phyloP scores from a whole-genome alignment of 345 rosid species.

The Conringia planisiliqua region DNA sequence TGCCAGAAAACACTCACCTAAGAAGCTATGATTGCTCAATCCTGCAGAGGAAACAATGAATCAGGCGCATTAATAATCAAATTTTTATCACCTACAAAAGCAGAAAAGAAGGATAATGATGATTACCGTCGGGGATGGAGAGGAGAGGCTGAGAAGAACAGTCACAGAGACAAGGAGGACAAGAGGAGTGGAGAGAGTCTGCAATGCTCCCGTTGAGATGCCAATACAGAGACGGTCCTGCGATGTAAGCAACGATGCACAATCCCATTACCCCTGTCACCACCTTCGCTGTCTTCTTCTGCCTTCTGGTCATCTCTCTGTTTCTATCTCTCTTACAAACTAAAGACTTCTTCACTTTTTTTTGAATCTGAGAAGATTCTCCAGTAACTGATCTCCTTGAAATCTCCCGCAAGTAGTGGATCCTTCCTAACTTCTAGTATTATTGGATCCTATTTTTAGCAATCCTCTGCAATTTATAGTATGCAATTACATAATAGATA shows the following conservation, averaged over 20 bases:
- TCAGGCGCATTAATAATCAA: neutral
- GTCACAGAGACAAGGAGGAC: slow-evolving; percentile 57
- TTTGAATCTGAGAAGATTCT: slow-evolving; percentile 24
- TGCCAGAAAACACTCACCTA: slow-evolving; percentile 40
- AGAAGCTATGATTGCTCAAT: slow-evolving; percentile 45
- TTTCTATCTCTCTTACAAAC: slow-evolving; percentile 17
- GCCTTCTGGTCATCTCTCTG: slow-evolving; percentile 37
- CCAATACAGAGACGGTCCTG: slow-evolving; percentile 59
- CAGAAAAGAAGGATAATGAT: neutral
- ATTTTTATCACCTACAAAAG: neutral
- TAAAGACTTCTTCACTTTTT: slow-evolving; percentile 5
- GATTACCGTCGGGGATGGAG: slow-evolving; percentile 45
- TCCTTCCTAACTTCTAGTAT: slow-evolving; percentile 3
- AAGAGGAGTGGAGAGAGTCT: slow-evolving; percentile 33
- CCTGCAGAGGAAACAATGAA: slow-evolving; percentile 37
- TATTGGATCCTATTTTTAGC: slow-evolving; percentile 26
- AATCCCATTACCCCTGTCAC: slow-evolving; percentile 41
- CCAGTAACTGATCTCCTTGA: slow-evolving; percentile 16
- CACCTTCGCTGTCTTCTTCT: slow-evolving; percentile 42
- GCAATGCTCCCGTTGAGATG: slow-evolving; percentile 42
- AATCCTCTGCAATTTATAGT: neutral
- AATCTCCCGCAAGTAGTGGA: slow-evolving; percentile 30
- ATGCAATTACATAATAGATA: neutral
- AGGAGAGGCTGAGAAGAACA: slow-evolving; percentile 59
- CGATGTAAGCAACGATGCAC: slow-evolving; percentile 43